Percentiles rank a stretch among this genome's conserved stretches.
These are phyloP conservation scores for Schizothecium vesticola DNA, from an alignment of 495 filamentous ascomycete species.

Conservation along the genomic window DNA sequence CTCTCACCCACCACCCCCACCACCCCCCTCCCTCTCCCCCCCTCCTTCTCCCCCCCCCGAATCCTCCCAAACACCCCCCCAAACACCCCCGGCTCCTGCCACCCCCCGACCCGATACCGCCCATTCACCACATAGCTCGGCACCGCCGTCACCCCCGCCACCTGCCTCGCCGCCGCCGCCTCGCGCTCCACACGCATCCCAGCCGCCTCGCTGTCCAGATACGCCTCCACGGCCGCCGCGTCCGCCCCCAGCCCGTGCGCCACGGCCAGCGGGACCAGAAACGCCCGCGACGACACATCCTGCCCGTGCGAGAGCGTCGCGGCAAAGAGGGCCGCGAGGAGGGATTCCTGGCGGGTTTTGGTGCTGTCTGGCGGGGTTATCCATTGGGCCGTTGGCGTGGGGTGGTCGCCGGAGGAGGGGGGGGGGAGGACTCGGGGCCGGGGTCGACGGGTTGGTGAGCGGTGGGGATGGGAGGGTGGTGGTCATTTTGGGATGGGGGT, in stretches of 20 bases:
- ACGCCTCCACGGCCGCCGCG: constrained; percentile 49
- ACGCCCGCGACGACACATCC: constrained; percentile 59
- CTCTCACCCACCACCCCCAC: too few relatives aligned
- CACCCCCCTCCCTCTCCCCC: neutral
- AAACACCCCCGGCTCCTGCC: constrained; percentile 50
- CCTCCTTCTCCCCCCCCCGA: constrained; percentile 7
- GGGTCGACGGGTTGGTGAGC: neutral
- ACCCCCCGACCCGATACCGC: constrained; percentile 62
- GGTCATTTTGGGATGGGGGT: neutral
- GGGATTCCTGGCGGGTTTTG: constrained; percentile 47
- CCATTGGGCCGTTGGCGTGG: neutral
- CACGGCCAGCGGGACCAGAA: constrained; percentile 53
- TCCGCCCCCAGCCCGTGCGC: constrained; percentile 48
- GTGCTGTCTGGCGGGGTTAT: neutral
- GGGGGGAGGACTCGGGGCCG: neutral
- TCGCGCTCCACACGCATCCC: constrained; percentile 22
- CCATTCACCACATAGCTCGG: constrained; percentile 70
- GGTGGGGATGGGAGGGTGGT: neutral
- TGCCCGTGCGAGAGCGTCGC: constrained; percentile 66
- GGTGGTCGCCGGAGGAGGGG: neutral
- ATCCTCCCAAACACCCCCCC: constrained; percentile 41
- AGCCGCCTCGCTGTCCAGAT: constrained; percentile 51
- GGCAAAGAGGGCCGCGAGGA: constrained; percentile 62
- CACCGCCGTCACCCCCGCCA: constrained; percentile 60
- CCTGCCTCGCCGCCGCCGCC: constrained; percentile 35